phyloP scores from a whole-genome alignment of 2,329 filamentous ascomycete genomes.

The Penicillium sp. region DNA sequence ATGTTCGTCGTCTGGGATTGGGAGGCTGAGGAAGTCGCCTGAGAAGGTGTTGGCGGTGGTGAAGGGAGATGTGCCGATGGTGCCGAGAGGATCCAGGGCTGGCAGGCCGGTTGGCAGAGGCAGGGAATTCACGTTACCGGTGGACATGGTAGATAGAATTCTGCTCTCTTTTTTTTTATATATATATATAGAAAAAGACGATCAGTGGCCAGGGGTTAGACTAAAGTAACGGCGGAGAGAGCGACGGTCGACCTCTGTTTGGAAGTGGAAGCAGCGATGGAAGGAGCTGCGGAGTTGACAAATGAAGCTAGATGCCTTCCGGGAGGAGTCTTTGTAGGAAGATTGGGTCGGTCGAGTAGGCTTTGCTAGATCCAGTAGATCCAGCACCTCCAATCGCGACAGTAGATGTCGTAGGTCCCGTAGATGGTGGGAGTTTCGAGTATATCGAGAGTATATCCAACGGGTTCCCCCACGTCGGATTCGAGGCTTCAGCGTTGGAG shows the following conservation, averaged over 20 bases:
- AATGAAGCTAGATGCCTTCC: conserved; percentile 1
- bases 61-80: conserved; percentile 23
- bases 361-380: not conserved
- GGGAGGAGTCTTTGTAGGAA: not conserved
- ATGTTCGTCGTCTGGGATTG: conserved; percentile 37
- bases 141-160: conserved; percentile 17
- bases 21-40: conserved; percentile 35
- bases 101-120: conserved; percentile 16
- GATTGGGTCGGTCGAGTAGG: not conserved
- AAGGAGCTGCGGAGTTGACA: not conserved
- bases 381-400: not conserved
- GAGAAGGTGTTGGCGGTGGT: conserved; percentile 27
- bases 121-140: conserved; percentile 20
- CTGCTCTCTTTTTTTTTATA: not conserved
- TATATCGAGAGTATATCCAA: not conserved
- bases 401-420: not conserved
- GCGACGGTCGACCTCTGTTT: not conserved
- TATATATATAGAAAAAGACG: not conserved
- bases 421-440: not conserved
- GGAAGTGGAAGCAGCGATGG: conserved; percentile 3
- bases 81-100: conserved; percentile 11
- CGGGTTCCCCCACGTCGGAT: not conserved
- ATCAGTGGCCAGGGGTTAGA: conserved; percentile 4
- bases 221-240: not conserved
- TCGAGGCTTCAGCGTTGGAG: not conserved